Evolutionary conservation across 2,329 filamentous ascomycete species (phyloP).

Genomic region (Botrytis squamosa): DNA sequence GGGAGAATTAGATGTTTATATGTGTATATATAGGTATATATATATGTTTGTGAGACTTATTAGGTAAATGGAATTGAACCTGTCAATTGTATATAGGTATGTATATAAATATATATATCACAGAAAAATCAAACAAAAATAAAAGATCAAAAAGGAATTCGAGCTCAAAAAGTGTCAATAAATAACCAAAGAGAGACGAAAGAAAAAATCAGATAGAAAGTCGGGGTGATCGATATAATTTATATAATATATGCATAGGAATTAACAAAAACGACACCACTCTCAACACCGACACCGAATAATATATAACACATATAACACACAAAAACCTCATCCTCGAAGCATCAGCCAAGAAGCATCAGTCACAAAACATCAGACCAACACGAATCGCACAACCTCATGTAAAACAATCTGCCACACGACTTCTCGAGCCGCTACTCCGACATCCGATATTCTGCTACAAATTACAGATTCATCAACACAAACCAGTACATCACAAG

Average conservation of each 20-base stretch:
- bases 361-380: background rate
- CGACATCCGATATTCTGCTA: background rate
- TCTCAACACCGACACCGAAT: no score
- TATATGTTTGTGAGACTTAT: background rate
- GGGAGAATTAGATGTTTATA: background rate
- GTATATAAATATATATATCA: no score
- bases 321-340: background rate
- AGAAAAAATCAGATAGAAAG: background rate
- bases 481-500: background rate
- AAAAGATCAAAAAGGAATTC: fast-evolving
- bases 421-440: background rate
- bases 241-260: background rate
- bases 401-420: background rate
- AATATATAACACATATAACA: background rate
- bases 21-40: background rate
- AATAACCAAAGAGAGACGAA: background rate
- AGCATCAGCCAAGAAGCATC: background rate
- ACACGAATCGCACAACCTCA: background rate
- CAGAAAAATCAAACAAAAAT: background rate
- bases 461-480: background rate
- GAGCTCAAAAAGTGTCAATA: background rate
- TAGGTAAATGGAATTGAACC: background rate
- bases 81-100: background rate
- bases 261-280: no score
- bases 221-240: background rate